Percentiles rank a stretch among this genome's conserved stretches.
phyloP scores from a whole-genome alignment of 805 yeast genomes.

The Ogataea paradorogensis region DNA sequence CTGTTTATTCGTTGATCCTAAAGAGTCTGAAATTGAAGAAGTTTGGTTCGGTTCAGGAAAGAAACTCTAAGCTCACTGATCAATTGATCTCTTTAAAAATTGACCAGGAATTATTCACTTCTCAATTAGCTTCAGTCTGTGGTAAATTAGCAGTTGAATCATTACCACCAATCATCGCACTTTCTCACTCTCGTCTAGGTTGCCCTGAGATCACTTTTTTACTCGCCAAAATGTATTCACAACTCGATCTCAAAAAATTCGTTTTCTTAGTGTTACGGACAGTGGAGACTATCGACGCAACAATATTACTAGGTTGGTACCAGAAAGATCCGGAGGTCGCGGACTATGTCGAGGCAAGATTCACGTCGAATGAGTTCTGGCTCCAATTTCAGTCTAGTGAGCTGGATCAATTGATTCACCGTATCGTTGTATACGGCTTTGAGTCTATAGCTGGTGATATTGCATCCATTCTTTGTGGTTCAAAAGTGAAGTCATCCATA shows the following conservation, averaged over 20 bases:
- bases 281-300: conserved; percentile 20
- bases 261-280: conserved; percentile 24
- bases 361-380: conserved; percentile 24
- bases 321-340: conserved; percentile 15
- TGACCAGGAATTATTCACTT: not conserved
- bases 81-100: conserved; percentile 2
- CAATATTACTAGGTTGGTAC: conserved; percentile 13
- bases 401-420: conserved; percentile 17
- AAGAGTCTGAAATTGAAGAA: conserved; percentile 15
- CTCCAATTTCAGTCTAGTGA: conserved; percentile 9
- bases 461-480: conserved; percentile 9
- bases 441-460: conserved; percentile 22
- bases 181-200: conserved; percentile 11
- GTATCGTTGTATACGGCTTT: conserved; percentile 25
- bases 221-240: conserved; percentile 17
- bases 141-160: conserved; percentile 2
- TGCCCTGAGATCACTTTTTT: conserved; percentile 16
- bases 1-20: conserved; percentile 19
- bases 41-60: conserved; percentile 1
- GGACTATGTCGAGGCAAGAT: conserved; percentile 8
- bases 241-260: conserved; percentile 16
- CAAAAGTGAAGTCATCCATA: not conserved
- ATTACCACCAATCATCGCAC: conserved; percentile 1
- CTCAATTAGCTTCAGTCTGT: conserved; percentile 2
- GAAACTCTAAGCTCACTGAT: conserved; percentile 1